phyloP scores from a whole-genome alignment of 371 early-diverging fungal genomes.

The Saksenaea oblongispora region DNA sequence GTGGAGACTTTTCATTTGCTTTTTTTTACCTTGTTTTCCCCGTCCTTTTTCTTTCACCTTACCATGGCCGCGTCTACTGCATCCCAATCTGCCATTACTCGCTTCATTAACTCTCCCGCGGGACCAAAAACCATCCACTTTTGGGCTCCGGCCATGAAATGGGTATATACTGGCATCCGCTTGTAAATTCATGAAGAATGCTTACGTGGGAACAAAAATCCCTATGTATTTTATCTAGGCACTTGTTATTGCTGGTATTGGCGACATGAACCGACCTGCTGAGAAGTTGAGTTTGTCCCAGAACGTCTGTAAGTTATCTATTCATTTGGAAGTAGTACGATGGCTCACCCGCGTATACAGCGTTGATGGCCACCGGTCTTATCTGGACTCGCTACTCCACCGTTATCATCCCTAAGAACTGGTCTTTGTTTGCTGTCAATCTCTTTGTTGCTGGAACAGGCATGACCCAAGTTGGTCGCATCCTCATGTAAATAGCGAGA shows the following conservation, averaged over 20 bases:
- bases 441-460: slow-evolving; percentile 91
- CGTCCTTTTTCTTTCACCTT: slow-evolving; percentile 13
- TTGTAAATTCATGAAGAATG: neutral
- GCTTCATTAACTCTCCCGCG: slow-evolving; percentile 81
- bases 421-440: slow-evolving; percentile 86
- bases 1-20: neutral
- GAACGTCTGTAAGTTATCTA: slow-evolving; percentile 58
- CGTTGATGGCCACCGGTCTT: slow-evolving; percentile 91
- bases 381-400: slow-evolving; percentile 96
- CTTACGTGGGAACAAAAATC: neutral
- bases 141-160: slow-evolving; percentile 55
- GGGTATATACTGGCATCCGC: slow-evolving; percentile 22
- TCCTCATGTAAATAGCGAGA: slow-evolving; percentile 62
- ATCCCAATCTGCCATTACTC: slow-evolving; percentile 56
- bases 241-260: slow-evolving; percentile 80
- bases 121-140: slow-evolving; percentile 60
- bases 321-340: neutral
- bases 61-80: slow-evolving; percentile 55
- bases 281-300: slow-evolving; percentile 88
- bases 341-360: slow-evolving; percentile 31
- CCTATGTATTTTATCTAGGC: slow-evolving; percentile 23
- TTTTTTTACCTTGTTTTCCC: slow-evolving; percentile 11
- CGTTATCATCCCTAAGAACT: slow-evolving; percentile 93
- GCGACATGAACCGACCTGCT: slow-evolving; percentile 90
- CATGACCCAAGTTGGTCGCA: slow-evolving; percentile 81